A percentile compares a stretch with the other conserved stretches of the same genome.
phyloP scores from a whole-genome alignment of 805 yeast genomes.

The Wickerhamiella brachini region DNA sequence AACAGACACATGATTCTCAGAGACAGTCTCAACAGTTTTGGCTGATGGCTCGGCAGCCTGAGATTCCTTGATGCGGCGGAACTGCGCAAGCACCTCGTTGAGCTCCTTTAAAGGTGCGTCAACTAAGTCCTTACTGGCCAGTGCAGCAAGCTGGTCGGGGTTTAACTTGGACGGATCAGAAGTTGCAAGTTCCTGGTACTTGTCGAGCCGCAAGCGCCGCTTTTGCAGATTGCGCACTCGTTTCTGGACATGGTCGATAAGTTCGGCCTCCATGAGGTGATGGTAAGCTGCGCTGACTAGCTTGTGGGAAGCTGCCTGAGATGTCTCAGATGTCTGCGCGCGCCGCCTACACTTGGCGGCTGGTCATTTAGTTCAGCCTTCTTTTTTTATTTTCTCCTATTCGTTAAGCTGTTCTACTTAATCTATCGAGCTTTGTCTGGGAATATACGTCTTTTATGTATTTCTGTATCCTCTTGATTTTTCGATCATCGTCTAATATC shows the following conservation, averaged over 20 bases:
- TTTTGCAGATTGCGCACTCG: conserved; percentile 27
- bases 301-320: not conserved
- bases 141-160: conserved; percentile 25
- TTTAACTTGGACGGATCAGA: conserved; percentile 19
- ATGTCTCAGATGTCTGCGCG: no score
- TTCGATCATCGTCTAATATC: no score
- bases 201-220: conserved; percentile 25
- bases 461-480: no score
- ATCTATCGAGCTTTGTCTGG: no score
- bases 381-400: no score
- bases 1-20: not conserved
- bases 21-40: not conserved
- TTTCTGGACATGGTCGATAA: conserved; percentile 16
- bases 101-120: conserved; percentile 23
- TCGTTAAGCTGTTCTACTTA: no score
- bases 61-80: not conserved
- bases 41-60: no score
- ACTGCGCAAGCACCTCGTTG: not conserved
- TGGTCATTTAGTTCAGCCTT: no score
- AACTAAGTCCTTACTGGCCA: conserved; percentile 22
- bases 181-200: conserved; percentile 22
- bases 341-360: no score
- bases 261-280: conserved; percentile 10
- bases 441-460: no score
- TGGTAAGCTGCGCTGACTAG: not conserved